A percentile compares a stretch with the other conserved stretches of the same genome.
phyloP scores from a whole-genome alignment of 331 rosid genomes.

The Saraca asoca region DNA sequence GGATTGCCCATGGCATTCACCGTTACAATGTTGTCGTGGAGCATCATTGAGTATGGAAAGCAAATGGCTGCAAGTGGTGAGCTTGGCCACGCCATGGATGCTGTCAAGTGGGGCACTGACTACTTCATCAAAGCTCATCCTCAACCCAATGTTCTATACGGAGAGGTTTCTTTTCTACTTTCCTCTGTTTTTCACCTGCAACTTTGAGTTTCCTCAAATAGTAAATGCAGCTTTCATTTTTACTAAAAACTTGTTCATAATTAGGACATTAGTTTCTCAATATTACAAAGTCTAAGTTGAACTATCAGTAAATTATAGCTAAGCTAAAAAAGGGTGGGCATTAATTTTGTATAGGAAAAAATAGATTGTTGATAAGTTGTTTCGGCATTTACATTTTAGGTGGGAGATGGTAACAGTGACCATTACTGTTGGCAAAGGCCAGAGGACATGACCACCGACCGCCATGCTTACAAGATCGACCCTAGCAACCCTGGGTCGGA shows the following conservation, averaged over 20 bases:
- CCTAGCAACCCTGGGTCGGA: conserved; percentile 96
- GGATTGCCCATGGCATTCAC: conserved; percentile 98
- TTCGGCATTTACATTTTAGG: conserved; percentile 49
- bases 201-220: neutral
- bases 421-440: conserved; percentile 99
- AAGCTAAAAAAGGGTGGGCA: too few species aligned
- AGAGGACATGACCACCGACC: conserved; percentile 98
- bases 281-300: conserved; percentile 11
- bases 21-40: conserved; percentile 94
- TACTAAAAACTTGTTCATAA: neutral
- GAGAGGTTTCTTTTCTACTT: conserved; percentile 59
- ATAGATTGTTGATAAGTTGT: too few species aligned
- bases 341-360: too few species aligned
- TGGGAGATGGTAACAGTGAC: conserved; percentile 94
- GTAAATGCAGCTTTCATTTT: too few species aligned
- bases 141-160: conserved; percentile 77
- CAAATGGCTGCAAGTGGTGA: conserved; percentile 77
- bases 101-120: conserved; percentile 95
- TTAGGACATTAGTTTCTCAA: neutral
- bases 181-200: neutral
- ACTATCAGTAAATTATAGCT: neutral
- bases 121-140: conserved; percentile 95
- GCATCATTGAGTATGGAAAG: conserved; percentile 80
- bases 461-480: conserved; percentile 82
- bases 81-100: conserved; percentile 84